phyloP scores from a whole-genome alignment of 768 basidiomycete species.

The Plicaturopsis crispa region DNA sequence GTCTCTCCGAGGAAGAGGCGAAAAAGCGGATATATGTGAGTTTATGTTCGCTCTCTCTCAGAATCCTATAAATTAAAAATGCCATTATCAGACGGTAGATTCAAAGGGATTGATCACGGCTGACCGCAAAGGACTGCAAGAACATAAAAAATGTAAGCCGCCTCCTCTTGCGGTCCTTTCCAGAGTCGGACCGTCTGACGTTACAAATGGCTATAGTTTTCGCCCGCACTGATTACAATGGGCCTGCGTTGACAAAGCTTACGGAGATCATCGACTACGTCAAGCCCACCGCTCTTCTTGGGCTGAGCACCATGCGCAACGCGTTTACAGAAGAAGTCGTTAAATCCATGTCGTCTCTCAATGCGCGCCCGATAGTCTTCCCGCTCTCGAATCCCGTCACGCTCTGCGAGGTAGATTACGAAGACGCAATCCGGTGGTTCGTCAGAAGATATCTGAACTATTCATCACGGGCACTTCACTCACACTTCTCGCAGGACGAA shows the following conservation, averaged over 20 bases:
- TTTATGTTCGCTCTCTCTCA: slow-evolving; percentile 5
- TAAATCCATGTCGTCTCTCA: slow-evolving; percentile 53
- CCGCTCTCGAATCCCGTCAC: slow-evolving; percentile 71
- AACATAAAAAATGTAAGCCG: slow-evolving; percentile 63
- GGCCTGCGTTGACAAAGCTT: slow-evolving; percentile 52
- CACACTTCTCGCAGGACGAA: slow-evolving; percentile 39
- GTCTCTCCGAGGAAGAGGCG: slow-evolving; percentile 61
- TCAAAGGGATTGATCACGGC: slow-evolving; percentile 72
- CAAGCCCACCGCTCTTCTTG: slow-evolving; percentile 72
- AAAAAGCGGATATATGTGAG: slow-evolving; percentile 58
- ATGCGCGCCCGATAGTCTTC: slow-evolving; percentile 72
- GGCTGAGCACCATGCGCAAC: slow-evolving; percentile 53
- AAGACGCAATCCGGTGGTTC: slow-evolving; percentile 52
- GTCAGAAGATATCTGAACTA: no score
- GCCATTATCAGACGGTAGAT: slow-evolving; percentile 50
- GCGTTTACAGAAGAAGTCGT: slow-evolving; percentile 64
- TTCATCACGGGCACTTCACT: no score
- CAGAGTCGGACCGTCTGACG: not conserved
- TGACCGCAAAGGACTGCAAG: slow-evolving; percentile 57
- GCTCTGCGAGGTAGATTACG: slow-evolving; percentile 52
- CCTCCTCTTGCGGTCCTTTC: not conserved
- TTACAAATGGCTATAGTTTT: slow-evolving; percentile 37
- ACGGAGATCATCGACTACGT: slow-evolving; percentile 63
- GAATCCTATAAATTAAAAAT: slow-evolving; percentile 10
- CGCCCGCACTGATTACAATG: slow-evolving; percentile 62